Base-by-base conservation (phyloP, 108 stramenopile genomes). In the Fragilaria crotonensis region DNA sequence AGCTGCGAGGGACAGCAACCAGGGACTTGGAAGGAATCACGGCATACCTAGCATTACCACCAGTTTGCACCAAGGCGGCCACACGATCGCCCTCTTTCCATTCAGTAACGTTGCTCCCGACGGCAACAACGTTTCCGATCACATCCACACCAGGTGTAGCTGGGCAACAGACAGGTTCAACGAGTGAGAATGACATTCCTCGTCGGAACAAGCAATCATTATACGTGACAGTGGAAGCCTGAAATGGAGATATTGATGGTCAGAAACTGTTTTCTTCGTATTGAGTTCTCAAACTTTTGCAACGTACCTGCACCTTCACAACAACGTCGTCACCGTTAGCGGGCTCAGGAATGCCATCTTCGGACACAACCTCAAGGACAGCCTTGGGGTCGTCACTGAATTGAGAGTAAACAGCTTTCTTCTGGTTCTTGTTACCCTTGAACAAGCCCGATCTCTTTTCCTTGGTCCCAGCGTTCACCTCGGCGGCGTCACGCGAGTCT, bases 21-120 rank as follows among this genome's bases (percentile, higher is more conserved):
- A 87, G 55, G 44, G 59, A 52, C 14, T 44, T 53, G 3, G 46
- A 54, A 25, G 68, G 67, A 30, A 83, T 60, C 41, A 56, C 68
- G 23, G 71, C 60, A 57, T 77, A 87, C n/a, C 85, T 63, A 27
- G 81, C 75, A 63, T 83, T 87, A 0, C 85, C 85, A 32, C 85
- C 85, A 3, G 45, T 59, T 4, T 45, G 60, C 45, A 79, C 68
- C 7, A 82, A 46, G 17, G 68, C 76, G 11, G 79, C 81, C 25
- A 87, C 85, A 31, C 73, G 70, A 54, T 80, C 79, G 23, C 85
- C 85, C 7, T 59, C 60, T 51, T 68, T 49, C 23, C 71, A 75
- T 7, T 59, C 63, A 5, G 32, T 19, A 14, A 69, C 70, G 5
- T 32, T 66, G 1, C 54, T 30, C 25, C 85, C 85, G 7, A 76